A percentile compares a stretch with the other conserved stretches of the same genome.
phyloP scores from a whole-genome alignment of 331 rosid species.

The Malus hybrid region DNA sequence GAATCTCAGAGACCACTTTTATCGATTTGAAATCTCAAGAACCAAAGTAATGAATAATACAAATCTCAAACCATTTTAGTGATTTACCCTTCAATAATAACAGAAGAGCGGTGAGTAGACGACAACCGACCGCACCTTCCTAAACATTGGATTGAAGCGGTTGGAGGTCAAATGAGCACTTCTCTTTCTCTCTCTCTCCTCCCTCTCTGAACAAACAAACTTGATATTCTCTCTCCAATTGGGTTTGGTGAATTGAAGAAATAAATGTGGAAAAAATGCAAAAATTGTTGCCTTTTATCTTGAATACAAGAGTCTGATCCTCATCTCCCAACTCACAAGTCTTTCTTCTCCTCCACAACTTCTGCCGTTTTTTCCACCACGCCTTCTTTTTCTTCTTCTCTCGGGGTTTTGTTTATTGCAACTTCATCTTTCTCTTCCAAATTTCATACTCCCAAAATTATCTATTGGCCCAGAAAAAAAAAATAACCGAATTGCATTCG shows the following conservation, averaged over 20 bases:
- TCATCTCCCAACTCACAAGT: constrained; percentile 7
- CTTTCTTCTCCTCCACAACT: constrained; percentile 5
- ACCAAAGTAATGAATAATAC: no score
- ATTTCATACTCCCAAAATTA: not conserved
- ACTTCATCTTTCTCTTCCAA: not conserved
- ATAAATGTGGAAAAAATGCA: not conserved
- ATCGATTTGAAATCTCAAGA: not conserved
- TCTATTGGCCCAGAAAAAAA: not conserved
- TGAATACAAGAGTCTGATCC: constrained; percentile 1
- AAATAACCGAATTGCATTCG: not conserved
- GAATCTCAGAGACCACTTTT: no score
- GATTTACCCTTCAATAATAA: not conserved
- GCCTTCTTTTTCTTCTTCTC: not conserved
- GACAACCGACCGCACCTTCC: constrained; percentile 31
- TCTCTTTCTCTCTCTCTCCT: not conserved
- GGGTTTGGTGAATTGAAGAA: not conserved
- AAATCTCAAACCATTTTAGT: no score
- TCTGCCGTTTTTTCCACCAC: constrained; percentile 3
- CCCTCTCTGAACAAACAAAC: constrained; percentile 33
- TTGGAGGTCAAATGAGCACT: not conserved
- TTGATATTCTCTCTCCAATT: constrained; percentile 19
- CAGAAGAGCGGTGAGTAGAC: constrained; percentile 9
- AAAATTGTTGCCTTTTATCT: not conserved
- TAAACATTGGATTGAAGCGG: not conserved
- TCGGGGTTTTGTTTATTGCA: not conserved